Evolutionary conservation across 495 filamentous ascomycete genomes (phyloP), one percentile per base, ranked within the genome.

Genomic region (Collariella sp.): DNA sequence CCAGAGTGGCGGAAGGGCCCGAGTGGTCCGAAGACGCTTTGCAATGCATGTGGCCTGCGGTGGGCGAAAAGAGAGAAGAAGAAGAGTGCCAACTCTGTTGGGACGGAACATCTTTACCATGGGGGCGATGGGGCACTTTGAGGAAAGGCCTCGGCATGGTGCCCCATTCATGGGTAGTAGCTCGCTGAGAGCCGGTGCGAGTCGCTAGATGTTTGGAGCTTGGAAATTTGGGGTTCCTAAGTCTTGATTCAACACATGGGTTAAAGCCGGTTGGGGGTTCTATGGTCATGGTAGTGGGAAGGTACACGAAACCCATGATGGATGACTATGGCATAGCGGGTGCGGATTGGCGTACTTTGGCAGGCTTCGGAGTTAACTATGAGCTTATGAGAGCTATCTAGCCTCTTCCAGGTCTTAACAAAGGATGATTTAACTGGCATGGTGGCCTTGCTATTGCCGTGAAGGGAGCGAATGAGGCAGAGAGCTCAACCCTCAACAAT

Each of bases 1-100:
- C 93, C 93, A 0, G 93, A 98, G 73, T 98, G 93, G 93, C 79
- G 93, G 52, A 97, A 96, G 65, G 93, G 93, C 0, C 93, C 93
- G 0, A 85, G 79, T 50, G 93, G 93, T 7, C 93, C 93, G 3
- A 97, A 98, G 72, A 96, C 91, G 2, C 72, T 98, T 41, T 98
- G 93, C 71, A 98, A 98, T 75, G 93, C 93, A 20, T 98, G 93
- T 71, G 93, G 93, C 54, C 79, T 90, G 71, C 81, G 86, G 13
- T 88, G 85, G 85, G 84, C 86, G 2, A 89, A 89, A 64, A 86
- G 83, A 60, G 84, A 88, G 57, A 88, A 88, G 69, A 88, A 84
- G 64, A 74, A 64, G 50, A 70, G 62, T 54, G 50, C 59, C 36
- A 64, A 56, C 34, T 31, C 26, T 4, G 9, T 4, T 39, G 59